phyloP scores from a whole-genome alignment of 1,284 basidiomycete species.

The Ceratobasidium sp. region DNA sequence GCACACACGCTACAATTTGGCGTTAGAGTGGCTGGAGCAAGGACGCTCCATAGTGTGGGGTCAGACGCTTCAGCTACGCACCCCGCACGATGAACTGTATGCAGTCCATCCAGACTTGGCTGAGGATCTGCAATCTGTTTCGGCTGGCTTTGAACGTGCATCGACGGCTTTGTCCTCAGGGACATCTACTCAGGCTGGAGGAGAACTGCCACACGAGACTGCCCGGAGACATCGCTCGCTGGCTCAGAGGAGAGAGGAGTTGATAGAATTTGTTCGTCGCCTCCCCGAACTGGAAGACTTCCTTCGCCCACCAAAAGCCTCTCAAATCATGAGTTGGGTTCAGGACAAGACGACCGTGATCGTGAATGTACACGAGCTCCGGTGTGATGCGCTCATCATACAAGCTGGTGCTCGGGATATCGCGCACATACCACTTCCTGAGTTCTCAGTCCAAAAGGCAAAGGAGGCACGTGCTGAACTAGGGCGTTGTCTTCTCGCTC shows the following conservation, averaged over 20 bases:
- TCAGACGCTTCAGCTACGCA: conserved; percentile 12
- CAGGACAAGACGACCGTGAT: background rate
- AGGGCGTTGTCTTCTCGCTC: too few relatives aligned
- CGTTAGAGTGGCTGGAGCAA: conserved; percentile 34
- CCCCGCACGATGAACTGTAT: background rate
- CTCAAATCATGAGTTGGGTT: background rate
- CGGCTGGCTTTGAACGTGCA: background rate
- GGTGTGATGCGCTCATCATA: background rate
- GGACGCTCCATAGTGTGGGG: conserved; percentile 17
- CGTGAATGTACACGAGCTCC: background rate
- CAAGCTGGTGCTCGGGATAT: background rate
- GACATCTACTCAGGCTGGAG: background rate
- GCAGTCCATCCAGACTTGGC: background rate
- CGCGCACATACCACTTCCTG: background rate
- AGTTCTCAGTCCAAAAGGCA: background rate
- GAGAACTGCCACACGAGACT: background rate
- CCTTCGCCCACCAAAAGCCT: background rate
- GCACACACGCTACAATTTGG: background rate
- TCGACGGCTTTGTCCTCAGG: background rate
- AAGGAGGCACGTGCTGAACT: background rate
- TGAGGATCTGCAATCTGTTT: background rate
- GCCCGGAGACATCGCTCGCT: background rate
- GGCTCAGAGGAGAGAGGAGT: background rate
- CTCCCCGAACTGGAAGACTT: background rate
- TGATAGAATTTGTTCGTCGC: background rate